A percentile compares a stretch with the other conserved stretches of the same genome.
These are phyloP conservation scores for Ceratorhiza oryzae-sativae DNA, from an alignment of 1,284 basidiomycete species.

Conservation along the genomic window DNA sequence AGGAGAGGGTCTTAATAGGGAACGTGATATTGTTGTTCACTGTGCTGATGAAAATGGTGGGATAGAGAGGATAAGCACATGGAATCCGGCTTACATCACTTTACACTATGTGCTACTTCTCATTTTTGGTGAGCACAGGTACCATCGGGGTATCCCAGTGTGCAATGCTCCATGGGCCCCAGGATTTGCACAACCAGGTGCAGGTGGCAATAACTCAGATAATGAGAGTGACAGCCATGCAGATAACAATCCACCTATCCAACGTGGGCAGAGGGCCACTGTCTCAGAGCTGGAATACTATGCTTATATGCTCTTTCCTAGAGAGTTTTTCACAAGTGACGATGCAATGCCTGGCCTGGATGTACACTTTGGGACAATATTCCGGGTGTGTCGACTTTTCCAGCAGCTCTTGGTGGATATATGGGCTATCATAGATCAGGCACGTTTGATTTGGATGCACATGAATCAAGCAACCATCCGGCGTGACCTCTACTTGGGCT, in stretches of 20 bases:
- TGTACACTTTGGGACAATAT: conserved; percentile 48
- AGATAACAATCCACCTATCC: neutral
- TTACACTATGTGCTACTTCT: conserved; percentile 56
- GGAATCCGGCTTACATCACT: conserved; percentile 51
- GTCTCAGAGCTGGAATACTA: conserved; percentile 38
- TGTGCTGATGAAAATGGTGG: conserved; percentile 46
- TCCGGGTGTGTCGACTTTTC: conserved; percentile 54
- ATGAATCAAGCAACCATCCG: conserved; percentile 54
- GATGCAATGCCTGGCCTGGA: neutral
- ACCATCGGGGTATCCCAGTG: conserved; percentile 49
- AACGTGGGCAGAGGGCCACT: neutral
- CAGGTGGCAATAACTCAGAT: neutral
- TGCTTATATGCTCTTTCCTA: conserved; percentile 50
- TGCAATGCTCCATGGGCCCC: neutral
- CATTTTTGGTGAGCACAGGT: conserved; percentile 54
- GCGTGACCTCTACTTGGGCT: conserved; percentile 52
- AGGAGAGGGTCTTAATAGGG: conserved; percentile 42
- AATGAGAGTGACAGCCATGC: conserved; percentile 10
- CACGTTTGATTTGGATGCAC: conserved; percentile 45
- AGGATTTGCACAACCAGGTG: neutral
- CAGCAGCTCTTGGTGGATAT: conserved; percentile 53
- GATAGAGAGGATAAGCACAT: conserved; percentile 50
- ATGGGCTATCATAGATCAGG: conserved; percentile 49
- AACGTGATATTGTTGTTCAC: conserved; percentile 49
- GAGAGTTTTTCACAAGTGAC: conserved; percentile 16